Conservation (phyloP, 1,284 basidiomycete genomes). For the Irpex rosettiformis region DNA sequence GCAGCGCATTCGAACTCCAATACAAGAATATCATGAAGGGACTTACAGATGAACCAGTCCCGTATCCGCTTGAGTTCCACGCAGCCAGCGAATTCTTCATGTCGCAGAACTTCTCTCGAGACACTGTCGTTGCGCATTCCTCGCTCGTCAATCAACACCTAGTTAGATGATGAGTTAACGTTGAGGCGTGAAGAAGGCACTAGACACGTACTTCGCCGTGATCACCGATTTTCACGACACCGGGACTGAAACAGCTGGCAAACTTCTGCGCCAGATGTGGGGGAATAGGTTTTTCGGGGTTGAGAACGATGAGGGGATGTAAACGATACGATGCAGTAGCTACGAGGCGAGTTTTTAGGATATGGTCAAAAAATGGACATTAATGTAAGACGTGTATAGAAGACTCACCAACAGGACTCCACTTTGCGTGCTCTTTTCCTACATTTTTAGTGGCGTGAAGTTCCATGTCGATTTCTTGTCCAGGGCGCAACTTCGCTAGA, state of each 20-base stretch:
- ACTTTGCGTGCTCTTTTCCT: conserved; percentile 98
- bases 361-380: background rate
- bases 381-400: background rate
- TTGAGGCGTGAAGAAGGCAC: background rate
- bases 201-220: conserved; percentile 21
- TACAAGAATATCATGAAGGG: background rate
- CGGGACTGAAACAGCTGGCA: conserved; percentile 83
- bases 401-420: conserved; percentile 85
- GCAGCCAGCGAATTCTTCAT: conserved; percentile 86
- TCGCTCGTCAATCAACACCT: conserved; percentile 56
- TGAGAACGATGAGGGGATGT: conserved; percentile 84
- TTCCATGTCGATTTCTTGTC: conserved; percentile 82
- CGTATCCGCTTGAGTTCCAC: conserved; percentile 85
- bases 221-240: conserved; percentile 75
- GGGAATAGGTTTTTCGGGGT: conserved; percentile 59
- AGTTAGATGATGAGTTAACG: background rate
- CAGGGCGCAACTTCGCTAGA: conserved; percentile 91
- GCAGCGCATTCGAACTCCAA: background rate
- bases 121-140: conserved; percentile 86
- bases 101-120: conserved; percentile 88
- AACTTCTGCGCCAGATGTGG: conserved; percentile 75
- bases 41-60: conserved; percentile 91
- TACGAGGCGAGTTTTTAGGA: conserved; percentile 28
- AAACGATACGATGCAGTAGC: conserved; percentile 95
- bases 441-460: conserved; percentile 92